Evolutionary conservation across 2,329 filamentous ascomycete species (phyloP), one percentile per base, ranked within the genome.

Genomic region (Fragosphaeria purpurea): DNA sequence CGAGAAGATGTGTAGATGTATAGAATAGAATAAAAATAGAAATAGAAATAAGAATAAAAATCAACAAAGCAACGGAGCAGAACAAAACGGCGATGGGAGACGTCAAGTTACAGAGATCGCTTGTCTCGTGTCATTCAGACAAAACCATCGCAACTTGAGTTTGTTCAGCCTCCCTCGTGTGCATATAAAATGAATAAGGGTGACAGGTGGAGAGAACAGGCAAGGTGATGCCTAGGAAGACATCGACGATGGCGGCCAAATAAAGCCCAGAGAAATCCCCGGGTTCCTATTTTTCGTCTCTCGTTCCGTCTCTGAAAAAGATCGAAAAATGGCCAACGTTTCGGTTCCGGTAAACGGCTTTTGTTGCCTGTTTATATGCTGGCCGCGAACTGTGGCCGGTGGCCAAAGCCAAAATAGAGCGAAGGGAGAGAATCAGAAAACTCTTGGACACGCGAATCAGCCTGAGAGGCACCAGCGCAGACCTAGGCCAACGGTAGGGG

Each of bases 291-390:
- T 48, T 38, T 48, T 48, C 40, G 47, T 22, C 11, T 42, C 31
- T 22, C 7, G 5, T 44, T 48, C 47, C 47, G 41, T 37, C 13
- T 35, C 13, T 41, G 41, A 11, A 5, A 5, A 3, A 41, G 10
- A 31, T 12, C n/a, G 32, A 42, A 41, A 35, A 13, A 34, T 10
- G 38, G 13, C 22, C 3, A 4, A 37, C 12, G 5, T 46, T 13
- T 35, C 38, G 48, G 42, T 44, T 41, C 42, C 48, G 42, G 48
- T 31, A 45, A 22, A 10, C 42, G 48, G 48, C 42, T 45, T 49
- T 46, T 42, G 13, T 41, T 53, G 44, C 41, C 37, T 44, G 48
- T 31, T 46, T 48, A 46, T 52, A 43, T 50, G 47, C 22, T 7
- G 8, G 9, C 11, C 37, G 5, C 11, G 32, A 44, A 38, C 33